Conservation (phyloP, 2,329 filamentous ascomycete species). For the Apiospora hydei region DNA sequence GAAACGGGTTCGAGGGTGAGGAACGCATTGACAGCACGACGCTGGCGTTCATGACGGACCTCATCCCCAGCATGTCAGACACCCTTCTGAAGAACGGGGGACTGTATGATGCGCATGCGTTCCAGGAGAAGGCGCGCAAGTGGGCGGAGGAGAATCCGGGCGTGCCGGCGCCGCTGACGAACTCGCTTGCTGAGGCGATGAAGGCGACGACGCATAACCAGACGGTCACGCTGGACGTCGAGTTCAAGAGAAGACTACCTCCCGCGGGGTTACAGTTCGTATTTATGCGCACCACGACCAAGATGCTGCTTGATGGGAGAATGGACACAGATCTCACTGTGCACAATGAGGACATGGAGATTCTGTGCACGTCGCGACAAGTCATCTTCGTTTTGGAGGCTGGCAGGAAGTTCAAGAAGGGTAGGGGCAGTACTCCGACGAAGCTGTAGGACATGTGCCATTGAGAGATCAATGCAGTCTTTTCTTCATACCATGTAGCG, state of each 20-base stretch:
- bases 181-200: constrained; percentile 32
- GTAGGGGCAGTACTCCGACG: background rate
- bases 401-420: background rate
- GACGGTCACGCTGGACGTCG: constrained; percentile 37
- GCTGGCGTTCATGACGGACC: constrained; percentile 38
- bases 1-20: constrained; percentile 33
- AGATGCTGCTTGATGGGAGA: constrained; percentile 30
- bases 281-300: constrained; percentile 33
- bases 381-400: background rate
- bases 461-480: no score
- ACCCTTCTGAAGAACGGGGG: background rate
- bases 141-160: constrained; percentile 38
- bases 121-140: constrained; percentile 35
- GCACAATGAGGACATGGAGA: background rate
- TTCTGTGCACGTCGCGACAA: background rate
- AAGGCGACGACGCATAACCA: constrained; percentile 30
- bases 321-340: background rate
- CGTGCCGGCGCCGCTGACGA: constrained; percentile 28
- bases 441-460: background rate
- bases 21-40: constrained; percentile 37
- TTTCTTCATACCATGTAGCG: no score
- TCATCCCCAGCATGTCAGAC: background rate
- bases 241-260: constrained; percentile 38
- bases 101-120: constrained; percentile 24
- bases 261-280: constrained; percentile 33